These are phyloP conservation scores for Peniophora sp. DNA, from an alignment of 1,284 basidiomycete genomes.

Conservation along the genomic window DNA sequence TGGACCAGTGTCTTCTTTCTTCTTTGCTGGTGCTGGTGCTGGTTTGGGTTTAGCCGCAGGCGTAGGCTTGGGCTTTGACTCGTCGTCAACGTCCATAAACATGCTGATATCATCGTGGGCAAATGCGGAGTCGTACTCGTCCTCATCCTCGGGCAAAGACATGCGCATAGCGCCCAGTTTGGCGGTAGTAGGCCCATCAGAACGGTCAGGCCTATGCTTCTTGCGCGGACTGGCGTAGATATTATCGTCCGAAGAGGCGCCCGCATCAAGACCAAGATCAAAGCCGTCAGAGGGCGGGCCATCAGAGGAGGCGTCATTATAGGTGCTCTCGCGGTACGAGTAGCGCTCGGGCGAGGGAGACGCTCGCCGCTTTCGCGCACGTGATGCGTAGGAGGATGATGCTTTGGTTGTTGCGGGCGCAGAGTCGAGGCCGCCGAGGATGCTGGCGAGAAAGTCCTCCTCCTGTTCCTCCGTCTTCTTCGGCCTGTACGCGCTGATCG, in stretches of 20 bases:
- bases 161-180: conserved; percentile 53
- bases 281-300: conserved; percentile 35
- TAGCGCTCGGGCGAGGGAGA: conserved; percentile 17
- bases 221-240: conserved; percentile 60
- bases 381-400: conserved; percentile 41
- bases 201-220: conserved; percentile 39
- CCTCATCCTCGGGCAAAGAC: conserved; percentile 33
- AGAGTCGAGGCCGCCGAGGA: conserved; percentile 64
- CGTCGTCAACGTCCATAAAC: conserved; percentile 37
- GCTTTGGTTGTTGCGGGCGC: conserved; percentile 62
- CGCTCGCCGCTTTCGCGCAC: conserved; percentile 14
- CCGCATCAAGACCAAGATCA: conserved; percentile 17
- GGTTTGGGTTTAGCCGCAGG: conserved; percentile 14
- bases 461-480: conserved; percentile 71
- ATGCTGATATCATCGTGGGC: conserved; percentile 55
- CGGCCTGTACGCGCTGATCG: conserved; percentile 73
- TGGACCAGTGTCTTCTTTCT: conserved; percentile 36
- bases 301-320: conserved; percentile 42
- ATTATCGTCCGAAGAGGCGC: conserved; percentile 48
- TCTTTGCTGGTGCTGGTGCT: conserved; percentile 15
- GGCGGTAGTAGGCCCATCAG: conserved; percentile 42
- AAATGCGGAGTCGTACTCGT: conserved; percentile 34
- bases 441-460: conserved; percentile 75
- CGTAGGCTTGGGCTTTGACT: conserved; percentile 16
- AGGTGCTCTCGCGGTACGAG: conserved; percentile 12